These are phyloP conservation scores for Tubosaeta sp. DNA, from an alignment of 768 basidiomycete species.

Conservation along the genomic window DNA sequence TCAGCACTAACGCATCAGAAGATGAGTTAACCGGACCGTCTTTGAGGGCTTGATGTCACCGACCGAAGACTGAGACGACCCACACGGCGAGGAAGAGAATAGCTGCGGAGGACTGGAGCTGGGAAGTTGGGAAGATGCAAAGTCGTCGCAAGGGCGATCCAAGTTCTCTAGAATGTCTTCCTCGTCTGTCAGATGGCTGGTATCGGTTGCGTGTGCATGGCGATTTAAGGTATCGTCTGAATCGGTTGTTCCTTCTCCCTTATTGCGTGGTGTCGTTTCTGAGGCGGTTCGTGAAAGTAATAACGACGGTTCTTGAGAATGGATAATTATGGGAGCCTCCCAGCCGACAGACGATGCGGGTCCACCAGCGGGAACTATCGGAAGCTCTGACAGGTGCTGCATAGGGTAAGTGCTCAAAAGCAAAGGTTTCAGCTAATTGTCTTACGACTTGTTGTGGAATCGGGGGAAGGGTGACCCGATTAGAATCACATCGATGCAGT, in stretches of 20 bases:
- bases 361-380: not conserved
- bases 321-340: not conserved
- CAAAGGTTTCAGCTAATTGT: not conserved
- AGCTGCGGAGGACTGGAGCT: conserved; percentile 46
- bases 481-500: not conserved
- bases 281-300: not conserved
- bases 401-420: conserved; percentile 1
- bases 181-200: not conserved
- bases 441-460: conserved; percentile 11
- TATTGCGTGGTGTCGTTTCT: not conserved
- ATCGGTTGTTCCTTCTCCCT: not conserved
- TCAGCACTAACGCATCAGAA: not conserved
- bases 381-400: conserved; percentile 1
- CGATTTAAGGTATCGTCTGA: not conserved
- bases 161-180: conserved; percentile 1
- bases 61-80: conserved; percentile 30
- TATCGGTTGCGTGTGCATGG: not conserved
- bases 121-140: conserved; percentile 30
- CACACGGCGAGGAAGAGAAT: conserved; percentile 42
- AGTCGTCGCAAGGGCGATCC: conserved; percentile 4
- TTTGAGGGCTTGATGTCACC: conserved; percentile 5
- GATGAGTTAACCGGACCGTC: conserved; percentile 12
- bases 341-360: not conserved
- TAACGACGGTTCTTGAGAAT: not conserved
- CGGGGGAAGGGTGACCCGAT: not conserved